A percentile compares a stretch with the other conserved stretches of the same genome.
Evolutionary conservation across 2,329 filamentous ascomycete genomes (phyloP).

Genomic region (Hypoxylon sp.): DNA sequence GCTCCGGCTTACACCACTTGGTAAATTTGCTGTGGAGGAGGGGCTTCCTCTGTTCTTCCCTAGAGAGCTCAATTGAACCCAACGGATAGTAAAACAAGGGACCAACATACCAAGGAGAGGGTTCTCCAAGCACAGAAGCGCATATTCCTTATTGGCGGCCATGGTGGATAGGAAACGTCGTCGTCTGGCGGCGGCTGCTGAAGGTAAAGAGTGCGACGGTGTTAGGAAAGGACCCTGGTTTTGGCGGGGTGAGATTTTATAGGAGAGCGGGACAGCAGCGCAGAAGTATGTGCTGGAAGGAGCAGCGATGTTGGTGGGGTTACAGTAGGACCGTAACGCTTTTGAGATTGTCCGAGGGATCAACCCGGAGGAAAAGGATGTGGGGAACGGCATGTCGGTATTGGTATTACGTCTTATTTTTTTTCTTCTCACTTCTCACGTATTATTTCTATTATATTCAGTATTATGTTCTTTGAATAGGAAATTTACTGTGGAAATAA

Average conservation of each 20-base stretch:
- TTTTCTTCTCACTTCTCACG: constrained; percentile 9
- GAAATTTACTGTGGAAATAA: neutral
- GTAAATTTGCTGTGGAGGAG: neutral
- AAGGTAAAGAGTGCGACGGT: constrained; percentile 19
- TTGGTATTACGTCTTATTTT: constrained; percentile 4
- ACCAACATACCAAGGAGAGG: constrained; percentile 84
- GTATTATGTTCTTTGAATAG: neutral
- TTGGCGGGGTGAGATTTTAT: constrained; percentile 55
- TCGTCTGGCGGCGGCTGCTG: constrained; percentile 25
- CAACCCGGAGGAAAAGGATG: constrained; percentile 35
- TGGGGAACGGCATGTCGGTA: constrained; percentile 41
- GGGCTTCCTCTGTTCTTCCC: constrained; percentile 4
- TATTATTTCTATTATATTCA: constrained; percentile 8
- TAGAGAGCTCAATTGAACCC: constrained; percentile 19
- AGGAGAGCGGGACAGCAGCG: constrained; percentile 30
- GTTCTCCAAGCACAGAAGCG: constrained; percentile 96
- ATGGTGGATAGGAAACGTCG: constrained; percentile 64
- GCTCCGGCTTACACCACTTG: constrained; percentile 21
- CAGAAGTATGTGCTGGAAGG: constrained; percentile 6
- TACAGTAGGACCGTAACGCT: constrained; percentile 39
- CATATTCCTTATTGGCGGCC: constrained; percentile 83
- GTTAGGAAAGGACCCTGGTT: constrained; percentile 43
- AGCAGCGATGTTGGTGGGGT: constrained; percentile 38
- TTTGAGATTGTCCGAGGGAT: constrained; percentile 46
- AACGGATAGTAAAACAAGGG: neutral